Conservation (phyloP, 345 rosid species). For the Populus nigra region DNA sequence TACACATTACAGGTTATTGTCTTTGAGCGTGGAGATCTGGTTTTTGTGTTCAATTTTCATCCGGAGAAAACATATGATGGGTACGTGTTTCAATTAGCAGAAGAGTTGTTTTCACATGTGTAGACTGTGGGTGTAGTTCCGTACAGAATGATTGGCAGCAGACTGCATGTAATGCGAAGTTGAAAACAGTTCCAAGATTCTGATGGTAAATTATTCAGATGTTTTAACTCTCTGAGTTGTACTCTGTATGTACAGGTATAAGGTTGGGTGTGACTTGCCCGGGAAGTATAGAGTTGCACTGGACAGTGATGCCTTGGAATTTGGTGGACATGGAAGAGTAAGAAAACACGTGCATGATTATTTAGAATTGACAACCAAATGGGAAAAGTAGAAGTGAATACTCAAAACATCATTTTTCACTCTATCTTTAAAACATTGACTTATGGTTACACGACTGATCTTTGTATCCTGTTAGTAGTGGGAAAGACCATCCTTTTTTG, state of each 20-base stretch:
- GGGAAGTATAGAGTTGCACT: constrained; percentile 76
- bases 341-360: constrained; percentile 20
- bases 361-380: background rate
- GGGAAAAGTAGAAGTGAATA: no score
- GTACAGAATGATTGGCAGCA: background rate
- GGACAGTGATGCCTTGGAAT: constrained; percentile 70
- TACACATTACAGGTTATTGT: constrained; percentile 56
- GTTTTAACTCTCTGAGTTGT: background rate
- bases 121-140: background rate
- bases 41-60: constrained; percentile 77
- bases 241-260: constrained; percentile 51
- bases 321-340: constrained; percentile 76
- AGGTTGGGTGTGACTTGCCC: constrained; percentile 76
- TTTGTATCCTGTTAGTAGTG: no score
- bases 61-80: constrained; percentile 64
- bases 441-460: no score
- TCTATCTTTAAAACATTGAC: no score
- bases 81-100: constrained; percentile 30
- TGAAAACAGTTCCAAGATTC: background rate
- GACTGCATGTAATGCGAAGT: background rate
- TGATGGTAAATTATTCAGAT: background rate
- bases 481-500: no score
- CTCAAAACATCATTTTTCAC: no score
- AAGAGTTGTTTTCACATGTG: background rate
- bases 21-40: constrained; percentile 74